Evolutionary conservation across 1,284 basidiomycete species (phyloP).

Genomic region (Puccinia coronata): DNA sequence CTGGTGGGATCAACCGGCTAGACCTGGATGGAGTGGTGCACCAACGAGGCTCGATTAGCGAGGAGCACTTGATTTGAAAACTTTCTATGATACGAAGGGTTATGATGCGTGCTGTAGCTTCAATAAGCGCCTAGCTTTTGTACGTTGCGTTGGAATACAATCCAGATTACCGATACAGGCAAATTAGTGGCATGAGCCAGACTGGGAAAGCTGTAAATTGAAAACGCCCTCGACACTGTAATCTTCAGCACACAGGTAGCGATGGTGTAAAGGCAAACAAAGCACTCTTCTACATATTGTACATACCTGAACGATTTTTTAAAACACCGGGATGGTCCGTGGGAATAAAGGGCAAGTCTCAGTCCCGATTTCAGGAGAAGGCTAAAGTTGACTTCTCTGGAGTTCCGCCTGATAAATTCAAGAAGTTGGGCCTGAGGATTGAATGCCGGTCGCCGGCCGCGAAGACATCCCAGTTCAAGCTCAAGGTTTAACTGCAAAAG

Average conservation of each 20-base stretch:
- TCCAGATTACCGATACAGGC: not conserved
- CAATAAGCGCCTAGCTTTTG: no score
- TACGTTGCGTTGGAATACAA: not conserved
- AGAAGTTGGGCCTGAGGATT: not conserved
- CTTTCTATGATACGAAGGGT: not conserved
- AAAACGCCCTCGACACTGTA: no score
- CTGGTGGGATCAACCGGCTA: not conserved
- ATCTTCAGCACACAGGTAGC: not conserved
- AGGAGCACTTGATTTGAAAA: no score
- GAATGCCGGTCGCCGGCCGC: not conserved
- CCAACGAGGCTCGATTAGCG: not conserved
- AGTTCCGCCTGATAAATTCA: no score
- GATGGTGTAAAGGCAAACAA: not conserved
- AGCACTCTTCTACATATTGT: no score
- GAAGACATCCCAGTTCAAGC: not conserved
- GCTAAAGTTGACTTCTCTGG: no score
- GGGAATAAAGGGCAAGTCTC: not conserved
- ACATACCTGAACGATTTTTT: not conserved
- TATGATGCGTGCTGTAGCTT: no score
- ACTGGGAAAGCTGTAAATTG: not conserved
- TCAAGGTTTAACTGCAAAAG: no score
- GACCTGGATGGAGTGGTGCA: not conserved
- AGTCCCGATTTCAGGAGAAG: not conserved
- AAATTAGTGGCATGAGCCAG: not conserved
- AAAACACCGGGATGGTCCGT: not conserved